These are phyloP conservation scores for Phytopythium oedochilum DNA, from an alignment of 352 stramenopile genomes.

Conservation along the genomic window DNA sequence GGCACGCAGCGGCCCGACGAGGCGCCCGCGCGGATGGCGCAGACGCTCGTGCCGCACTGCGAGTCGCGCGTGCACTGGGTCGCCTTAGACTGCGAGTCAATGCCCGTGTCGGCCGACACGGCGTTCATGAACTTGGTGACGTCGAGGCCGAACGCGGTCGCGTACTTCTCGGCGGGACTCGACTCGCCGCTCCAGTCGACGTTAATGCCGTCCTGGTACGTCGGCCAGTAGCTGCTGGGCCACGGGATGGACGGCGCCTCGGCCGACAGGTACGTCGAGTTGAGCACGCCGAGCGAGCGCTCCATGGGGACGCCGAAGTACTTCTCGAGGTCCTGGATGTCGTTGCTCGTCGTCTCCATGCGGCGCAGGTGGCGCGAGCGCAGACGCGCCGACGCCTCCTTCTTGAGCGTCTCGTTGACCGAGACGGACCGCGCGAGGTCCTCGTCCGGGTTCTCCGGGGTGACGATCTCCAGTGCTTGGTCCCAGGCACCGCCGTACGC, in stretches of 20 bases:
- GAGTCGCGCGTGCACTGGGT: conserved; percentile 16
- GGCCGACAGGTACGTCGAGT: conserved; percentile 18
- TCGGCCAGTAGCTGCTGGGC: conserved; percentile 58
- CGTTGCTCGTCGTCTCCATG: conserved; percentile 21
- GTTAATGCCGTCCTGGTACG: conserved; percentile 65
- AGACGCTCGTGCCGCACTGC: conserved; percentile 16
- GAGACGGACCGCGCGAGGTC: conserved; percentile 2
- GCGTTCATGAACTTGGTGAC: conserved; percentile 28
- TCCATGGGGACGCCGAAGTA: conserved; percentile 29
- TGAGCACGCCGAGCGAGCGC: conserved; percentile 17
- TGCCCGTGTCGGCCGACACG: conserved; percentile 22
- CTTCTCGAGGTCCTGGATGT: conserved; percentile 23
- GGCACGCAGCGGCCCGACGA: conserved; percentile 32
- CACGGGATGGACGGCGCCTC: conserved; percentile 21
- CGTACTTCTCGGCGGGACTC: conserved; percentile 38
- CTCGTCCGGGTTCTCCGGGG: conserved; percentile 11
- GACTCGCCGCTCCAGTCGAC: conserved; percentile 24
- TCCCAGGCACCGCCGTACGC: conserved; percentile 18
- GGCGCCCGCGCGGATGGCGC: conserved; percentile 17
- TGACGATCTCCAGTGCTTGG: conserved; percentile 12
- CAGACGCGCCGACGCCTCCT: conserved; percentile 7
- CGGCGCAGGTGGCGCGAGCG: conserved; percentile 6
- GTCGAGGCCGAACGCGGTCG: conserved; percentile 27
- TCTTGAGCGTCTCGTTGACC: conserved; percentile 8
- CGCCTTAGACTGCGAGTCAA: conserved; percentile 18